phyloP scores from a whole-genome alignment of 2,329 filamentous ascomycete genomes.

The Aspergillus uvarum region DNA sequence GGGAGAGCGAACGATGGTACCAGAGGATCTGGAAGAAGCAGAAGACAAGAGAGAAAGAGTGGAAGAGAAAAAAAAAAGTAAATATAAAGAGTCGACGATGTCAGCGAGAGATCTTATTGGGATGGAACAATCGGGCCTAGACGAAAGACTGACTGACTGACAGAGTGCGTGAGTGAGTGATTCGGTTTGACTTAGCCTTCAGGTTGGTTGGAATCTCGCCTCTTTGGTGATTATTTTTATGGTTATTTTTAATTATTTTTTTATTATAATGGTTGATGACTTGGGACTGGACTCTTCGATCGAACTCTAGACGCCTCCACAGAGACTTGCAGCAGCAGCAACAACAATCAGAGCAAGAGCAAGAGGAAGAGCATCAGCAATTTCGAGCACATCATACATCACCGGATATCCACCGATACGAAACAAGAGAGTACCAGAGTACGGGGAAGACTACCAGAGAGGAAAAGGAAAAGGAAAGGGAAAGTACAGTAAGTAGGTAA shows the following conservation, averaged over 20 bases:
- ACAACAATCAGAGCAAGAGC: background rate
- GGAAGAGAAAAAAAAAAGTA: constrained; percentile 6
- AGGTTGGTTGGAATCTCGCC: background rate
- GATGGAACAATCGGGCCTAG: constrained; percentile 12
- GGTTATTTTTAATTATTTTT: too few species aligned
- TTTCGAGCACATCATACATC: background rate
- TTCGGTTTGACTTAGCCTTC: constrained; percentile 3
- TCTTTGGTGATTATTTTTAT: background rate
- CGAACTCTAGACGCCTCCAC: constrained; percentile 22
- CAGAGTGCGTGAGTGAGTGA: background rate
- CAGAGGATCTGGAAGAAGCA: constrained; percentile 1
- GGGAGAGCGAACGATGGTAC: background rate
- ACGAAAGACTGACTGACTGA: constrained; percentile 12
- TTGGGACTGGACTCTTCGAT: constrained; percentile 12
- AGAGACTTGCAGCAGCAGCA: constrained; percentile 9
- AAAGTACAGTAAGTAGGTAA: background rate
- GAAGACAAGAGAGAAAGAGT: constrained; percentile 1
- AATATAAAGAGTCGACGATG: constrained; percentile 11
- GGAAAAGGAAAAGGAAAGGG: background rate
- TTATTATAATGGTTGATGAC: background rate
- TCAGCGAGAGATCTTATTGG: constrained; percentile 17
- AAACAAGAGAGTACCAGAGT: background rate
- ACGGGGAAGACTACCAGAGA: background rate
- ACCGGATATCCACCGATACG: background rate
- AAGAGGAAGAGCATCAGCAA: background rate